Evolutionary conservation across 208 protist species (phyloP).

Genomic region (Wallacemonas sp.): DNA sequence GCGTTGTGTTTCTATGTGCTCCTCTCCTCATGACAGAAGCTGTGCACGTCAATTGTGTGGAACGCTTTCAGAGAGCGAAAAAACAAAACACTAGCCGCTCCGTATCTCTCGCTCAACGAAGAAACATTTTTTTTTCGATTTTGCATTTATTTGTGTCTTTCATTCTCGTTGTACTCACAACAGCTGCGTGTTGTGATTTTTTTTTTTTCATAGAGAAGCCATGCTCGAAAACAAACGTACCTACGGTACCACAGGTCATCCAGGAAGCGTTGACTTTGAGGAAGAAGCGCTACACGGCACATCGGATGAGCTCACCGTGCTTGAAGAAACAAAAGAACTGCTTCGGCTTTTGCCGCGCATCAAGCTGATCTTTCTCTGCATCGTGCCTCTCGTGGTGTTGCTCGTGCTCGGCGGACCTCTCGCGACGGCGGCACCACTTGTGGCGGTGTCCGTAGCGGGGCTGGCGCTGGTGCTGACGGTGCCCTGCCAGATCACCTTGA

Average conservation of each 20-base stretch:
- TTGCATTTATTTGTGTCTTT: no score
- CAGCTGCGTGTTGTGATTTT: no score
- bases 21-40: no score
- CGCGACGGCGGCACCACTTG: background rate
- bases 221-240: background rate
- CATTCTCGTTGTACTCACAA: no score
- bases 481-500: conserved; percentile 28
- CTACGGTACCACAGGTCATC: conserved; percentile 25
- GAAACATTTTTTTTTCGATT: no score
- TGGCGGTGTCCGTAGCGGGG: background rate
- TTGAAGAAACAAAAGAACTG: conserved; percentile 23
- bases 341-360: conserved; percentile 23
- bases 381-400: conserved; percentile 22
- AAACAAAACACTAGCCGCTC: no score
- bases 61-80: no score
- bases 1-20: no score
- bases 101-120: no score
- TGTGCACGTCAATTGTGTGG: no score
- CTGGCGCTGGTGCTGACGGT: conserved; percentile 35
- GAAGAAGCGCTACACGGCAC: conserved; percentile 36
- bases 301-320: background rate
- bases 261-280: conserved; percentile 32
- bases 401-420: conserved; percentile 8
- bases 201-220: no score
- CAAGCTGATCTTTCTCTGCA: conserved; percentile 26